These are phyloP conservation scores for Phoma herbarum DNA, from an alignment of 2,329 filamentous ascomycete genomes.

Conservation along the genomic window DNA sequence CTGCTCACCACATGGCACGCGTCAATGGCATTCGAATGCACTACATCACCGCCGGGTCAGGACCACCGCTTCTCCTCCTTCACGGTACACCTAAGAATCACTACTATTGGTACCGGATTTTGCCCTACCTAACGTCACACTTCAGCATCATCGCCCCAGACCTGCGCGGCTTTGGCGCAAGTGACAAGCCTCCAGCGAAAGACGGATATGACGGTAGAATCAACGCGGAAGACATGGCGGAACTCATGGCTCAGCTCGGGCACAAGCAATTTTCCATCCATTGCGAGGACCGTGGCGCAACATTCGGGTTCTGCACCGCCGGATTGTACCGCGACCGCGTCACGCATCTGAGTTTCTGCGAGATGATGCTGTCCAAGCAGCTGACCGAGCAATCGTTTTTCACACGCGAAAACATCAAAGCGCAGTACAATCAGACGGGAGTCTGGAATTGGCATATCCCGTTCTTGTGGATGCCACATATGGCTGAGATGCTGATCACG, in stretches of 20 bases:
- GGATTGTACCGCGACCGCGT: slow-evolving; percentile 29
- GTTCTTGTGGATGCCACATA: slow-evolving; percentile 48
- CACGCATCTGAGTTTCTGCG: slow-evolving; percentile 31
- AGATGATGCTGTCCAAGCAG: slow-evolving; percentile 32
- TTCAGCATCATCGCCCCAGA: slow-evolving; percentile 52
- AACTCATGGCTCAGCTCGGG: slow-evolving; percentile 56
- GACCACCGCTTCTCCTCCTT: slow-evolving; percentile 30
- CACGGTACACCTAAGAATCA: slow-evolving; percentile 37
- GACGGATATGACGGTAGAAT: slow-evolving; percentile 51
- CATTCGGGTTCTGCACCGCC: slow-evolving; percentile 31
- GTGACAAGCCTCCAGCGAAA: slow-evolving; percentile 50
- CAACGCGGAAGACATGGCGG: slow-evolving; percentile 48
- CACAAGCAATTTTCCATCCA: slow-evolving; percentile 80
- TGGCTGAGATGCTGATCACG: slow-evolving; percentile 53
- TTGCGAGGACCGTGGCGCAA: slow-evolving; percentile 55
- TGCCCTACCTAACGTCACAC: slow-evolving; percentile 46
- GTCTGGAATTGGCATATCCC: slow-evolving; percentile 39
- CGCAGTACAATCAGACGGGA: slow-evolving; percentile 31
- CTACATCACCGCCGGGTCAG: slow-evolving; percentile 33
- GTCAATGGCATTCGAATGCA: slow-evolving; percentile 36
- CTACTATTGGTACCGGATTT: slow-evolving; percentile 51
- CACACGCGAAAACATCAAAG: slow-evolving; percentile 33
- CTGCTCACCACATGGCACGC: slow-evolving; percentile 29
- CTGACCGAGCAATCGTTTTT: slow-evolving; percentile 31
- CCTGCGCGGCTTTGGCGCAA: slow-evolving; percentile 51